Evolutionary conservation across 2,329 filamentous ascomycete species (phyloP).

Genomic region (Zalaria sp.): DNA sequence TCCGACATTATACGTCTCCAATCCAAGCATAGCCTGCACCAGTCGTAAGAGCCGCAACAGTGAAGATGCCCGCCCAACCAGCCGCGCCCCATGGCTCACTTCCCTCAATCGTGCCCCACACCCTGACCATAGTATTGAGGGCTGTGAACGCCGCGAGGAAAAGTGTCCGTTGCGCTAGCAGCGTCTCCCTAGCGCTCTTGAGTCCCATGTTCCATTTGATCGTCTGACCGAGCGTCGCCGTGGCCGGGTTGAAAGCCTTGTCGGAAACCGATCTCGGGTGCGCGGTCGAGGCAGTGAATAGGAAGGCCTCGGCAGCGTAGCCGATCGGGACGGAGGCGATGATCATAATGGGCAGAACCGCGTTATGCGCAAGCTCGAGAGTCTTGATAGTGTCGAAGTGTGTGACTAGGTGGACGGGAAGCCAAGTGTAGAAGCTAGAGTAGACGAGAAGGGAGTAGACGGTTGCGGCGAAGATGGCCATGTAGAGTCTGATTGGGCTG

Average conservation of each 20-base stretch:
- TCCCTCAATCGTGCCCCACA: conserved; percentile 52
- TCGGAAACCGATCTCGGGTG: conserved; percentile 22
- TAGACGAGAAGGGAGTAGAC: conserved; percentile 67
- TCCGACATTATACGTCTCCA: conserved; percentile 18
- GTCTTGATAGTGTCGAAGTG: conserved; percentile 62
- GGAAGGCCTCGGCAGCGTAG: conserved; percentile 56
- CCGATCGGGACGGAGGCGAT: conserved; percentile 53
- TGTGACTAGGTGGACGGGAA: conserved; percentile 57
- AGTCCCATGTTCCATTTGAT: conserved; percentile 52
- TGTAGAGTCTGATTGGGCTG: conserved; percentile 46
- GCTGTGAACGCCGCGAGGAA: conserved; percentile 31
- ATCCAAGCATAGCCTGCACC: conserved; percentile 43
- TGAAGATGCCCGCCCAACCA: conserved; percentile 64
- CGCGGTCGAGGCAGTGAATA: conserved; percentile 57
- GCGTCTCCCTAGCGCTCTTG: conserved; percentile 53
- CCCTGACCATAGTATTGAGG: conserved; percentile 48
- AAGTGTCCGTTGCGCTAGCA: conserved; percentile 41
- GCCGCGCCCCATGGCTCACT: conserved; percentile 56
- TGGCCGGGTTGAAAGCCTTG: conserved; percentile 48
- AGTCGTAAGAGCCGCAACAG: conserved; percentile 45
- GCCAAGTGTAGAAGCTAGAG: conserved; percentile 51
- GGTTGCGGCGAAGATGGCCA: conserved; percentile 51
- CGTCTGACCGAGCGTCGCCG: conserved; percentile 54
- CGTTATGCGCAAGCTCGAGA: conserved; percentile 52
- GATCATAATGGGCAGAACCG: conserved; percentile 34